Conservation (phyloP, 192 early-diverging fungal species). For the Backusella westeae region DNA sequence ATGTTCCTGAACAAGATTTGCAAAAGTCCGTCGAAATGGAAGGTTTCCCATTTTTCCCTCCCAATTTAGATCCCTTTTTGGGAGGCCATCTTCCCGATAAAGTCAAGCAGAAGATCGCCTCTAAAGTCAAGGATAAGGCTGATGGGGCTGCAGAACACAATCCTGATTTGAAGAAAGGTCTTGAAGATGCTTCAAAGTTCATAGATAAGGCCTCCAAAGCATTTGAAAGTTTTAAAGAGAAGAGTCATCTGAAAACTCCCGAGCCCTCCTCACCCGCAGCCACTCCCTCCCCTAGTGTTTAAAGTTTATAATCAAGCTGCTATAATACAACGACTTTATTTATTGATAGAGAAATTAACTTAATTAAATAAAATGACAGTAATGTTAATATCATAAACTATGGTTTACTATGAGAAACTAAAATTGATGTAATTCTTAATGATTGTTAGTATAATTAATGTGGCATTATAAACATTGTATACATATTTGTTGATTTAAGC, state of each 20-base stretch:
- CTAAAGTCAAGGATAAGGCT: background rate
- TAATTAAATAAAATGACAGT: background rate
- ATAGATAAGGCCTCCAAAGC: background rate
- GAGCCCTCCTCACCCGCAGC: background rate
- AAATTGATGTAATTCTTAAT: no score
- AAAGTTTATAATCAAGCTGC: background rate
- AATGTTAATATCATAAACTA: background rate
- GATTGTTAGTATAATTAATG: no score
- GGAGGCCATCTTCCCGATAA: background rate
- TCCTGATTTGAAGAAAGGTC: background rate
- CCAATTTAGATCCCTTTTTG: background rate
- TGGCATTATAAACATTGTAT: no score
- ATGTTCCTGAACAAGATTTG: background rate
- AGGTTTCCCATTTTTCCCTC: background rate
- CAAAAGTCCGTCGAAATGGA: background rate
- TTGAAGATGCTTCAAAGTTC: background rate
- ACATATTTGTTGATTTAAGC: no score
- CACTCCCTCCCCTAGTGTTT: background rate
- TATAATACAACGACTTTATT: no score
- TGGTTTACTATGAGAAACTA: no score
- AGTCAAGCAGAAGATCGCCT: background rate
- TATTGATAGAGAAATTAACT: background rate
- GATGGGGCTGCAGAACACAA: background rate
- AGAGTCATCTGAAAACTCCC: background rate
- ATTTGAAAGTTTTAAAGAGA: background rate